Evolutionary conservation across 345 rosid species (phyloP).

Genomic region (Brassica incana): DNA sequence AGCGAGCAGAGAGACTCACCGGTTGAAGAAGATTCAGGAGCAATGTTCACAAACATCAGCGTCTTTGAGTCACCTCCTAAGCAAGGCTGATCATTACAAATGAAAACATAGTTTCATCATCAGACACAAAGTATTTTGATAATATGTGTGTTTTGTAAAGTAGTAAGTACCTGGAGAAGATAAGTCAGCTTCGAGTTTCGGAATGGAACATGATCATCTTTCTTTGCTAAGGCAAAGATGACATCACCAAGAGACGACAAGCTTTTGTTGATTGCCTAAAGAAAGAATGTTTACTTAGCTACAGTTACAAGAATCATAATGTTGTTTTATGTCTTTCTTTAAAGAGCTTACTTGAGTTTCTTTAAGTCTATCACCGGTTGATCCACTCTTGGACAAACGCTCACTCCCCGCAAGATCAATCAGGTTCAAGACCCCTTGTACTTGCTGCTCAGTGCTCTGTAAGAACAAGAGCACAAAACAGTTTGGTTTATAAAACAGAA

Average conservation of each 20-base stretch:
- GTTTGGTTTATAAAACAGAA: constrained; percentile 2
- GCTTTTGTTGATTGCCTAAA: constrained; percentile 93
- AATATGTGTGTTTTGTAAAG: not conserved
- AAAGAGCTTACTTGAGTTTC: constrained; percentile 78
- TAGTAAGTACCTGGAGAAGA: constrained; percentile 82
- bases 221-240: constrained; percentile 87
- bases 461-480: not conserved
- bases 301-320: constrained; percentile 1
- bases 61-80: constrained; percentile 96
- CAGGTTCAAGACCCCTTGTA: constrained; percentile 92
- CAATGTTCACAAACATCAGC: constrained; percentile 86
- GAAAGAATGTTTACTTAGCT: not conserved
- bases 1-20: constrained; percentile 96
- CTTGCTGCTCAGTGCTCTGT: constrained; percentile 94
- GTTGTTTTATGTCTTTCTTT: not conserved
- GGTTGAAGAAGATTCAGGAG: constrained; percentile 76
- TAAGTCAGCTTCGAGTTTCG: constrained; percentile 95
- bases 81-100: constrained; percentile 68
- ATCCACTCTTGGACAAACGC: constrained; percentile 94
- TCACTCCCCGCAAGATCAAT: constrained; percentile 99
- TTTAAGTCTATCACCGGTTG: constrained; percentile 89
- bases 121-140: not conserved
- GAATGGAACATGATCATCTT: constrained; percentile 91
- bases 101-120: constrained; percentile 20
- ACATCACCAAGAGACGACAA: constrained; percentile 89